Percentiles rank a stretch among this genome's conserved stretches.
Evolutionary conservation across 805 yeast genomes (phyloP).

Genomic region (Maudiozyma serrabonitensis): DNA sequence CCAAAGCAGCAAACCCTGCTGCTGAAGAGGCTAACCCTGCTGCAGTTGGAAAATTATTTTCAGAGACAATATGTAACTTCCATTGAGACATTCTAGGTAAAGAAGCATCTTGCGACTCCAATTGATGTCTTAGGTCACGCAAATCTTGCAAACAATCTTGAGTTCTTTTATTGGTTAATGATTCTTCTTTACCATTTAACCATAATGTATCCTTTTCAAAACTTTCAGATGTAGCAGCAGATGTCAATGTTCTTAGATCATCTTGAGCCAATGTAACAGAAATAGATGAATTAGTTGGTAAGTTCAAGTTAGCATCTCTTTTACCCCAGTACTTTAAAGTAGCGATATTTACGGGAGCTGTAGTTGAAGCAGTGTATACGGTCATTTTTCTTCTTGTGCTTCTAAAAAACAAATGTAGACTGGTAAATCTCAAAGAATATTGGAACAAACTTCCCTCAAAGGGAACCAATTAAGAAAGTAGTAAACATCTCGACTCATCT

Average conservation of each 20-base stretch:
- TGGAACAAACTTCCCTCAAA: too few species aligned
- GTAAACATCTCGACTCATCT: too few species aligned
- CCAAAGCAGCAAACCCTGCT: constrained; percentile 96
- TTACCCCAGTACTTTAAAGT: constrained; percentile 99
- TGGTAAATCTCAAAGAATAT: too few species aligned
- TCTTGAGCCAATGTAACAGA: constrained; percentile 89
- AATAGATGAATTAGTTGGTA: constrained; percentile 94
- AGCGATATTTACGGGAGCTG: constrained; percentile 97
- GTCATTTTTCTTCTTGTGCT: constrained; percentile 29
- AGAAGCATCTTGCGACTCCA: constrained; percentile 45
- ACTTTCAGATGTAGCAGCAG: constrained; percentile 58
- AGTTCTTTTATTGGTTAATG: constrained; percentile 52
- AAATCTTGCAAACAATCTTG: constrained; percentile 70
- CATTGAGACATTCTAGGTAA: constrained; percentile 55
- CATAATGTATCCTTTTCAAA: constrained; percentile 61
- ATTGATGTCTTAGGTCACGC: constrained; percentile 50
- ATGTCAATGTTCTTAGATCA: constrained; percentile 84
- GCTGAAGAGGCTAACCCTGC: constrained; percentile 98
- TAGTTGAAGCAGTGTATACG: constrained; percentile 65
- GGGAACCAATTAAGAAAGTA: too few species aligned
- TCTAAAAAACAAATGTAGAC: too few species aligned
- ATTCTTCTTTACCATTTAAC: constrained; percentile 79
- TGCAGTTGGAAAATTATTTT: constrained; percentile 97
- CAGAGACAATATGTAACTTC: constrained; percentile 74
- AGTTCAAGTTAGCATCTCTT: constrained; percentile 75